Conservation (phyloP, 495 filamentous ascomycete genomes). For the Bacidia rubella region DNA sequence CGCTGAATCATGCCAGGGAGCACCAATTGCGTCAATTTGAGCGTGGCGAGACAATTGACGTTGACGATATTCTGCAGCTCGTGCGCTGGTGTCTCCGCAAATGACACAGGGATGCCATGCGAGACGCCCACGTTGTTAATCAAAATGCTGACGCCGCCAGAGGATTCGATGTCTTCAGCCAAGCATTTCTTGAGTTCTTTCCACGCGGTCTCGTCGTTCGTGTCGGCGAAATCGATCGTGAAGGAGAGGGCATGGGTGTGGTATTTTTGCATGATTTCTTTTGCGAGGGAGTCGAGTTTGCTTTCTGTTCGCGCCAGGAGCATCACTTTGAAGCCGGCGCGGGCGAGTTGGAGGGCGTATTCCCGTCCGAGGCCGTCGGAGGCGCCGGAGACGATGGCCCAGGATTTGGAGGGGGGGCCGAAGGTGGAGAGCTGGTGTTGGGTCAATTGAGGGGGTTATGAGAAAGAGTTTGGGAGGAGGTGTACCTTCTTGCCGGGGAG, state of each 20-base stretch:
- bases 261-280: conserved; percentile 54
- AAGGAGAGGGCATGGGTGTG: conserved; percentile 55
- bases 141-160: conserved; percentile 49
- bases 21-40: conserved; percentile 72
- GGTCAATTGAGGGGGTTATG: neutral
- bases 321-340: conserved; percentile 80
- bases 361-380: conserved; percentile 97
- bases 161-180: neutral
- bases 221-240: conserved; percentile 84
- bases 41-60: conserved; percentile 83
- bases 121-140: conserved; percentile 96
- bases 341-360: conserved; percentile 81
- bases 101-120: conserved; percentile 84
- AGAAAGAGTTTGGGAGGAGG: neutral
- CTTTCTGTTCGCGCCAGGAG: conserved; percentile 87
- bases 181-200: conserved; percentile 50
- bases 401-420: conserved; percentile 71
- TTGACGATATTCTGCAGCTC: conserved; percentile 84
- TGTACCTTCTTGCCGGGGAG: conserved; percentile 49
- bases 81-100: conserved; percentile 57
- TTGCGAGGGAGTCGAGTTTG: conserved; percentile 66
- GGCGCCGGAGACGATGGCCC: conserved; percentile 90
- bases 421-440: conserved; percentile 64
- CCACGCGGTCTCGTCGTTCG: conserved; percentile 59
- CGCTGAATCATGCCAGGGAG: conserved; percentile 73